phyloP scores from a whole-genome alignment of 148 eudicot genomes.

The Simmondsia chinensis region DNA sequence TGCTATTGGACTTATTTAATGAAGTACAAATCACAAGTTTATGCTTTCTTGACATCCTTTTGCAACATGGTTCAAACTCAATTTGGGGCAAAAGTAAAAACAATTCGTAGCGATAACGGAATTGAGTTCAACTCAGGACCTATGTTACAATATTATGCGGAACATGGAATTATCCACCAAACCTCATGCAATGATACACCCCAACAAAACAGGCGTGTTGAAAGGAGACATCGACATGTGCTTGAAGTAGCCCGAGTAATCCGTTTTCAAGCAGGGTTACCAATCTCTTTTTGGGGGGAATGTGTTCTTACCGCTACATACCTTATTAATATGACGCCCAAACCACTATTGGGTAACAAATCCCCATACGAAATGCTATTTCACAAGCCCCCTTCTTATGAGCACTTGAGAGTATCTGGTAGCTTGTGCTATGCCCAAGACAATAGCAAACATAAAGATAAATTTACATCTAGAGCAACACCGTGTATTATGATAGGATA shows the following conservation, averaged over 20 bases:
- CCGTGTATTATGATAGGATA: slow-evolving; percentile 1
- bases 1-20: too few relatives aligned
- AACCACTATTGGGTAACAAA: not conserved
- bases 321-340: not conserved
- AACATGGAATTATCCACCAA: not conserved
- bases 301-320: not conserved
- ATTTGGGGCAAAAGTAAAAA: too few relatives aligned
- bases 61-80: too few relatives aligned
- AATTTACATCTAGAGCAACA: not conserved
- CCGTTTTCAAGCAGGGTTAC: not conserved
- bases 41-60: too few relatives aligned
- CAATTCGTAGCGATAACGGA: too few relatives aligned
- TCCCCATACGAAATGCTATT: not conserved
- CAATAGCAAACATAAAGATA: not conserved
- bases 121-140: too few relatives aligned
- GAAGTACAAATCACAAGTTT: too few relatives aligned
- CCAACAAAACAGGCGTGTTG: not conserved
- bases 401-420: not conserved
- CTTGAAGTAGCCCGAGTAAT: not conserved
- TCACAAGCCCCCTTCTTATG: not conserved
- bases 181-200: not conserved
- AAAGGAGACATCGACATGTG: not conserved
- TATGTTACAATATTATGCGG: too few relatives aligned
- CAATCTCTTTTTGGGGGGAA: not conserved
- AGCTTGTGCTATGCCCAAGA: not conserved